phyloP scores from a whole-genome alignment of 2,329 filamentous ascomycete genomes.

The Orbilia brochopaga region DNA sequence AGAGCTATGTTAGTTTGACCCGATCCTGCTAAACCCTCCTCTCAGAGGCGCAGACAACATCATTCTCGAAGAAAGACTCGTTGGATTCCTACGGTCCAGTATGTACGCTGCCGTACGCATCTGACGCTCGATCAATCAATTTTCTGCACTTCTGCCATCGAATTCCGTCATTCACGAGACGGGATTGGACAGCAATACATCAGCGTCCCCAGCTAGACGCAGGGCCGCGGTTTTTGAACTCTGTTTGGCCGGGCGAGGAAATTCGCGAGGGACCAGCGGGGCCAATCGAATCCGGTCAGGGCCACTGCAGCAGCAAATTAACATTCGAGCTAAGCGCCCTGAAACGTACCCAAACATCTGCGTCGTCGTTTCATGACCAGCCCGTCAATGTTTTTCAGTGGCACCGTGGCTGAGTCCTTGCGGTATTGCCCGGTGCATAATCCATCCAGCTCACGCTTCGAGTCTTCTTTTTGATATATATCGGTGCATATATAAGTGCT shows the following conservation, averaged over 20 bases:
- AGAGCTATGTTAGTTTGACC: slow-evolving; percentile 28
- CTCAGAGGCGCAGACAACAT: slow-evolving; percentile 12
- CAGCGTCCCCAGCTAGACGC: not conserved
- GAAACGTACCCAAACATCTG: slow-evolving; percentile 46
- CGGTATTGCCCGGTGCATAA: not conserved
- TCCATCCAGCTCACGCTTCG: too few relatives aligned
- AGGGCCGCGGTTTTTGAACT: not conserved
- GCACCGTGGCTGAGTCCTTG: slow-evolving; percentile 40
- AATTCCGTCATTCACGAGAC: not conserved
- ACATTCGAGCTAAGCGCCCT: slow-evolving; percentile 48
- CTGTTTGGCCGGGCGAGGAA: slow-evolving; percentile 20
- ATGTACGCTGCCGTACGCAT: not conserved
- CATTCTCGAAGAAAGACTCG: slow-evolving; percentile 14
- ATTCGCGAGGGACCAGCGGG: slow-evolving; percentile 12
- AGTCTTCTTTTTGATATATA: too few relatives aligned
- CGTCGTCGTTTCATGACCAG: slow-evolving; percentile 8
- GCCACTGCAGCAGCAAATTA: slow-evolving; percentile 22
- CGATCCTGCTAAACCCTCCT: slow-evolving; percentile 26
- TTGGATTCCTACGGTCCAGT: not conserved
- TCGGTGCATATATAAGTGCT: not conserved
- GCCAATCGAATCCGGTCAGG: not conserved
- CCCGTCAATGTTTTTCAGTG: not conserved
- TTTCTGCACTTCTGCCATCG: not conserved
- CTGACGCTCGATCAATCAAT: not conserved
- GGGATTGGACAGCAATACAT: slow-evolving; percentile 2